A percentile compares a stretch with the other conserved stretches of the same genome.
phyloP scores from a whole-genome alignment of 345 rosid genomes.

The Geranium brycei region DNA sequence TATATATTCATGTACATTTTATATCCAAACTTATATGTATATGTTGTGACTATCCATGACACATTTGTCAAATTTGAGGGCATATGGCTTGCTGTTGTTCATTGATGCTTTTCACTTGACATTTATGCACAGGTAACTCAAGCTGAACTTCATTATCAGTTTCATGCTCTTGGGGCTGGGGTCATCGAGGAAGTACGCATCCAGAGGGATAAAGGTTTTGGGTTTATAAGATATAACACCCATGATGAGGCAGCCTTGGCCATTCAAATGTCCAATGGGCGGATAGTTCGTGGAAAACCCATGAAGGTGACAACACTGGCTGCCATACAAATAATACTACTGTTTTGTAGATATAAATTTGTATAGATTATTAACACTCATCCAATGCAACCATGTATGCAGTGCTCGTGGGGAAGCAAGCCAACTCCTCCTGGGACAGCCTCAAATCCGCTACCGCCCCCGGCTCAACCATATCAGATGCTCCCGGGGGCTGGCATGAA shows the following conservation, averaged over 20 bases:
- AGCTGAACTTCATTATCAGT: slow-evolving; percentile 40
- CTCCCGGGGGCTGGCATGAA: slow-evolving; percentile 11
- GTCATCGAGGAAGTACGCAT: slow-evolving; percentile 37
- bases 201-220: slow-evolving; percentile 47
- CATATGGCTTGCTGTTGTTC: too few species aligned
- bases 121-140: slow-evolving; percentile 23
- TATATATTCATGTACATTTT: too few species aligned
- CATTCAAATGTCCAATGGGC: not conserved
- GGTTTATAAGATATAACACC: slow-evolving; percentile 39
- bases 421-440: slow-evolving; percentile 45
- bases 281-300: slow-evolving; percentile 19
- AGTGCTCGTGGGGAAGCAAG: slow-evolving; percentile 56
- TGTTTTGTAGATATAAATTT: not conserved
- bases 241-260: slow-evolving; percentile 36
- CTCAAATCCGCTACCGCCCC: slow-evolving; percentile 25
- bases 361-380: too few species aligned
- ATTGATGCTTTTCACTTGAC: not conserved
- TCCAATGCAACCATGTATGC: not conserved
- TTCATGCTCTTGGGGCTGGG: slow-evolving; percentile 39
- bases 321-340: too few species aligned
- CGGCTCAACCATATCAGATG: slow-evolving; percentile 11
- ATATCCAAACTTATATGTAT: too few species aligned
- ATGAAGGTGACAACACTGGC: slow-evolving; percentile 16
- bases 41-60: too few species aligned
- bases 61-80: too few species aligned